Conservation (phyloP, 306 rosid genomes). For the Myrica gale region DNA sequence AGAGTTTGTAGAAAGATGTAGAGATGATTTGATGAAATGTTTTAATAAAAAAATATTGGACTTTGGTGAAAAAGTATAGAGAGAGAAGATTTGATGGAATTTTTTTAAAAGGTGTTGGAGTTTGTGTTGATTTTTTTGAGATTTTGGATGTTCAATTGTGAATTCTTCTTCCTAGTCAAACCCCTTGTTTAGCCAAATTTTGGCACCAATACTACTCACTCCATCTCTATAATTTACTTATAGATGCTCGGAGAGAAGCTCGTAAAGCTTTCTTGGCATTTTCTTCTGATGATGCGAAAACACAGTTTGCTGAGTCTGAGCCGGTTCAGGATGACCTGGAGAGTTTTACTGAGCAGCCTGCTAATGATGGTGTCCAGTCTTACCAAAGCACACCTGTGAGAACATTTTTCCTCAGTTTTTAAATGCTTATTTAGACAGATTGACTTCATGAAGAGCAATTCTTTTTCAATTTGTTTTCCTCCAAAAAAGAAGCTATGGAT, state of each 20-base stretch:
- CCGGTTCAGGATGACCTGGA: conserved; percentile 36
- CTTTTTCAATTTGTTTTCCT: not conserved
- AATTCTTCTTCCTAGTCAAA: no score
- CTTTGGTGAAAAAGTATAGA: no score
- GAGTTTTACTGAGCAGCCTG: conserved; percentile 42
- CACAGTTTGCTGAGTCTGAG: conserved; percentile 41
- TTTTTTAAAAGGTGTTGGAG: no score
- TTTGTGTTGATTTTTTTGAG: no score
- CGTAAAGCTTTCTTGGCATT: conserved; percentile 89
- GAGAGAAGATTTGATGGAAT: no score
- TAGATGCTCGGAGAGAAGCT: conserved; percentile 89
- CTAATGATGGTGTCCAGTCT: conserved; percentile 47
- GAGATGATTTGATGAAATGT: no score
- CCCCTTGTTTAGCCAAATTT: conserved; percentile 20
- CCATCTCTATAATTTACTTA: conserved; percentile 25
- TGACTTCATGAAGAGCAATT: not conserved
- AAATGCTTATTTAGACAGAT: not conserved
- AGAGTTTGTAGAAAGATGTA: no score
- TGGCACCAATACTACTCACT: conserved; percentile 8
- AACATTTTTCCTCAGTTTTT: conserved; percentile 2
- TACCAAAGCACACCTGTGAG: conserved; percentile 79
- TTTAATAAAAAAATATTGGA: no score
- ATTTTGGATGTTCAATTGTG: no score
- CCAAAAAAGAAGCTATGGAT: not conserved
- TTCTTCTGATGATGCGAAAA: conserved; percentile 56